Evolutionary conservation across 768 basidiomycete genomes (phyloP).

Genomic region (Erythrobasidium yunnanense): DNA sequence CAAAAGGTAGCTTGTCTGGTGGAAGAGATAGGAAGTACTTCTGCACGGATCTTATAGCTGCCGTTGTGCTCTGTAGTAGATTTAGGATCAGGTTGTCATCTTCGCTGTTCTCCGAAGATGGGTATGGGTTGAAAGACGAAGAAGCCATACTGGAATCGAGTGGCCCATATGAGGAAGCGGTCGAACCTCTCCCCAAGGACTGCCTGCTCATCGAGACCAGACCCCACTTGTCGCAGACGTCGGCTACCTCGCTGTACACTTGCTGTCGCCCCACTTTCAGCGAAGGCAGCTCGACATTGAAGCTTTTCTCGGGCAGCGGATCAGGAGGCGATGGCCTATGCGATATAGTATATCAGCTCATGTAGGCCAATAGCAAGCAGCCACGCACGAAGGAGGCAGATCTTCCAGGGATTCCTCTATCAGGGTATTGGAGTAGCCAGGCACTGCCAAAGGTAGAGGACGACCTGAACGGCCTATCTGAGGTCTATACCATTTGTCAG

Average conservation of each 20-base stretch:
- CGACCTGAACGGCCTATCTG: not conserved
- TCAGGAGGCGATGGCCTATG: constrained; percentile 2
- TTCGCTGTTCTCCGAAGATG: not conserved
- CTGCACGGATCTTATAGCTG: constrained; percentile 66
- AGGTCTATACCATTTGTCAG: too few relatives aligned
- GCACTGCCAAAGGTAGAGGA: not conserved
- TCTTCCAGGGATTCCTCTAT: not conserved
- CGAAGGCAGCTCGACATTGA: not conserved
- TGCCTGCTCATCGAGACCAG: not conserved
- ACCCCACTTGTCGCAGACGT: constrained; percentile 20
- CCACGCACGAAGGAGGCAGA: constrained; percentile 1
- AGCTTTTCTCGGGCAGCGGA: not conserved
- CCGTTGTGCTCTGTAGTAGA: constrained; percentile 66
- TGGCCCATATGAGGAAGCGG: not conserved
- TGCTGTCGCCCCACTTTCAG: not conserved
- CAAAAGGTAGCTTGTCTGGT: constrained; percentile 44
- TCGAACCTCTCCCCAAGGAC: not conserved
- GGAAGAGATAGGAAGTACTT: constrained; percentile 74
- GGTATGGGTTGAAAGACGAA: not conserved
- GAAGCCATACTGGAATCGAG: not conserved
- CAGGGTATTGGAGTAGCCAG: not conserved
- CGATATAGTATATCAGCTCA: not conserved
- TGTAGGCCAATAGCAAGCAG: not conserved
- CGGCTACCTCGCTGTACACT: not conserved
- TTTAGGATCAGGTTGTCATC: constrained; percentile 47